These are phyloP conservation scores for Saccharomyces hybrid DNA, from an alignment of 1,139 yeast species.

Conservation along the genomic window DNA sequence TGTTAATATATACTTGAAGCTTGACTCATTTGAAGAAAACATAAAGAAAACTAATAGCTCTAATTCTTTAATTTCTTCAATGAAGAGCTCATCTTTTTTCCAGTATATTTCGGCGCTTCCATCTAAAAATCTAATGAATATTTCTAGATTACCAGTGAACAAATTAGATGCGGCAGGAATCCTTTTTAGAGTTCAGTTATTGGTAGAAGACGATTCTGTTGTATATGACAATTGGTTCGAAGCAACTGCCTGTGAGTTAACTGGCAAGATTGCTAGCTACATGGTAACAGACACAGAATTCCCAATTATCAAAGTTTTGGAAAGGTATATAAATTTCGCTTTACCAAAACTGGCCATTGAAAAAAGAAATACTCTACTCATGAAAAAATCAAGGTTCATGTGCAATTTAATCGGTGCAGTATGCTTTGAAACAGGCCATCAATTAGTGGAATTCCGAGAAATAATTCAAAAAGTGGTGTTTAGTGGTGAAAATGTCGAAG, in stretches of 20 bases:
- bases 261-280: slow-evolving; percentile 11
- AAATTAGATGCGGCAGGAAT: slow-evolving; percentile 44
- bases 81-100: slow-evolving; percentile 22
- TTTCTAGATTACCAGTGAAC: slow-evolving; percentile 36
- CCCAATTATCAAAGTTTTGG: not conserved
- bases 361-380: not conserved
- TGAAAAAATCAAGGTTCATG: not conserved
- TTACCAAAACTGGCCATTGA: not conserved
- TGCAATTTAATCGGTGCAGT: not conserved
- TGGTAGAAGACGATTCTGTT: slow-evolving; percentile 25
- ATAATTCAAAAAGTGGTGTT: not conserved
- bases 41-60: slow-evolving; percentile 8
- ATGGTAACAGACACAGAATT: slow-evolving; percentile 5
- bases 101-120: slow-evolving; percentile 26
- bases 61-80: slow-evolving; percentile 9
- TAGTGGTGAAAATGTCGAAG: not conserved
- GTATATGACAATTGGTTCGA: slow-evolving; percentile 11
- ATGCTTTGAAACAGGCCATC: not conserved
- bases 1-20: slow-evolving; percentile 15
- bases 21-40: slow-evolving; percentile 15
- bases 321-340: not conserved
- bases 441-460: not conserved
- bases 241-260: slow-evolving; percentile 5
- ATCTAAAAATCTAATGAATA: slow-evolving; percentile 14
- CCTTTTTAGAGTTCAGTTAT: slow-evolving; percentile 34